These are phyloP conservation scores for Yamadazyma jaroonii DNA, from an alignment of 1,139 yeast species.

Conservation along the genomic window DNA sequence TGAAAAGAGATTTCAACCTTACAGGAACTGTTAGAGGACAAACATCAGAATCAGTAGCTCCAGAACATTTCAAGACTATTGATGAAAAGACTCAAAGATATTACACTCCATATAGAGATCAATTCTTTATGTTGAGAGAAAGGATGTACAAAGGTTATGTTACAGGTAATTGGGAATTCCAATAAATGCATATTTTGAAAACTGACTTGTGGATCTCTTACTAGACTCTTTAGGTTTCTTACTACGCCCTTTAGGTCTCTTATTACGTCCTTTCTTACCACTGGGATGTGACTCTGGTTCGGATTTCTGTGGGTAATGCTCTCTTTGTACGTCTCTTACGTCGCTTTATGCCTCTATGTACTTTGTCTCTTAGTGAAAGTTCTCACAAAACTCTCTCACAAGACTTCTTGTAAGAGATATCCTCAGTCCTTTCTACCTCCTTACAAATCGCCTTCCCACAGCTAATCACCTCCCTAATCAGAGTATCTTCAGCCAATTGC, in stretches of 20 bases:
- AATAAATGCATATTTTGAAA: conserved; percentile 20
- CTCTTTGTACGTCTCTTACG: too few species aligned
- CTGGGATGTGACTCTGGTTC: too few species aligned
- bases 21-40: conserved; percentile 77
- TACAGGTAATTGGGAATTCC: conserved; percentile 48
- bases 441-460: too few species aligned
- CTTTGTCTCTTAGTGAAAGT: too few species aligned
- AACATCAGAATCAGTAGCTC: conserved; percentile 64
- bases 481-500: background rate
- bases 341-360: too few species aligned
- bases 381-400: background rate
- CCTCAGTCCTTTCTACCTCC: too few species aligned
- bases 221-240: too few species aligned
- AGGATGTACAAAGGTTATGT: conserved; percentile 50
- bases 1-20: conserved; percentile 70
- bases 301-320: too few species aligned
- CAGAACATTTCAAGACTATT: conserved; percentile 57
- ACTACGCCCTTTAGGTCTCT: too few species aligned
- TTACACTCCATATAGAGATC: conserved; percentile 51
- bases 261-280: too few species aligned
- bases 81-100: conserved; percentile 36
- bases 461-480: too few species aligned
- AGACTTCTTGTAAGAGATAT: background rate
- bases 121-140: conserved; percentile 47
- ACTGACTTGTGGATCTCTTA: too few species aligned